Evolutionary conservation across 2,329 filamentous ascomycete genomes (phyloP).

Genomic region (Venturia pyrina): DNA sequence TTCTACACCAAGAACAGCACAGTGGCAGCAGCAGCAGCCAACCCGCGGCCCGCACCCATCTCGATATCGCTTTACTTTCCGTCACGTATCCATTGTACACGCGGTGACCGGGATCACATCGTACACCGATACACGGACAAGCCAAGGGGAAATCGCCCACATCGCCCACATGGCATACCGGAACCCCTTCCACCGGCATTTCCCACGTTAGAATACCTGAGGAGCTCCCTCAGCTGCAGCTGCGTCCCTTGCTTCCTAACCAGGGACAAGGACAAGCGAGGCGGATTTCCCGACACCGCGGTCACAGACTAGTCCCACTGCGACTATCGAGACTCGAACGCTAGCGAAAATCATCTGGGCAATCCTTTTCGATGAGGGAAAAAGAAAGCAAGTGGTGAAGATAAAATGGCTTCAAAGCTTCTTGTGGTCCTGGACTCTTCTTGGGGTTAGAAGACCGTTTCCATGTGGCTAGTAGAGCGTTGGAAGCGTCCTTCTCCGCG

Average conservation of each 20-base stretch:
- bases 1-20: background rate
- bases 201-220: background rate
- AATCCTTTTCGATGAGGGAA: too few species aligned
- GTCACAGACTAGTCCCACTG: background rate
- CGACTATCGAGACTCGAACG: background rate
- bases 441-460: background rate
- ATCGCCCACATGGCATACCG: background rate
- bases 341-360: background rate
- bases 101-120: background rate
- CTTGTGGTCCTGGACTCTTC: background rate
- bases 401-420: background rate
- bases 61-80: background rate
- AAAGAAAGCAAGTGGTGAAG: background rate
- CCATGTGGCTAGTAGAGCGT: too few species aligned
- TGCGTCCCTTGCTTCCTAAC: background rate
- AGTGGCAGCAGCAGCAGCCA: background rate
- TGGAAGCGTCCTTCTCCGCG: background rate
- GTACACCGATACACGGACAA: background rate
- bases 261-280: background rate
- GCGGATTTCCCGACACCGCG: background rate
- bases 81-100: background rate
- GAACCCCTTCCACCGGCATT: background rate
- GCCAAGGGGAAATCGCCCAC: background rate
- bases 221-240: background rate
- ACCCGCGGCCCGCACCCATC: background rate